phyloP scores from a whole-genome alignment of 495 filamentous ascomycete genomes.

The Podospora pseudoanserina region DNA sequence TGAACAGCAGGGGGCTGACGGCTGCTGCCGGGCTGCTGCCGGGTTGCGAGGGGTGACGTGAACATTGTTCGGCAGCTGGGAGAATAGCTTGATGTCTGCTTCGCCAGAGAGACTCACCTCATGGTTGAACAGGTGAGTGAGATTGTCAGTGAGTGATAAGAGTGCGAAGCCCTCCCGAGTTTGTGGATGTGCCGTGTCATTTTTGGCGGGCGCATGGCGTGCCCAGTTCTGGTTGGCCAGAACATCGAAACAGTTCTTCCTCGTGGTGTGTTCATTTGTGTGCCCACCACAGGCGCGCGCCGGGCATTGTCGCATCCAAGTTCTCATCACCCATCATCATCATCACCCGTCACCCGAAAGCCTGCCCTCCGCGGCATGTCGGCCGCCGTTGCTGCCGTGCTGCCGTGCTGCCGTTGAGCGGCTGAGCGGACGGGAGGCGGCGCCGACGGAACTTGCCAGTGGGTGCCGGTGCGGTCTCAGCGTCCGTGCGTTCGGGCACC shows the following conservation, averaged over 20 bases:
- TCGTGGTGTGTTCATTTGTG: too few species aligned
- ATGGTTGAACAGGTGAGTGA: not conserved
- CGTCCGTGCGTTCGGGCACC: not conserved
- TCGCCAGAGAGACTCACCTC: not conserved
- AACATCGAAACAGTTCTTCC: too few species aligned
- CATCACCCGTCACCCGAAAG: not conserved
- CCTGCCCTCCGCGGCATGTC: not conserved
- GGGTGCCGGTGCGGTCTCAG: not conserved
- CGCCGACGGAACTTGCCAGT: not conserved
- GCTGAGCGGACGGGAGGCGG: not conserved
- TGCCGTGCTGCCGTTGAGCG: not conserved
- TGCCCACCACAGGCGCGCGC: not conserved
- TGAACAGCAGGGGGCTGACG: constrained; percentile 8
- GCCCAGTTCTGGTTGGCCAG: not conserved
- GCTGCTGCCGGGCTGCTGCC: not conserved
- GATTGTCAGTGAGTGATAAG: not conserved
- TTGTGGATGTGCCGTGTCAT: not conserved
- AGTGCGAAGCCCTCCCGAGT: too few species aligned
- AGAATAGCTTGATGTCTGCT: not conserved
- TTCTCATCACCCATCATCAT: not conserved
- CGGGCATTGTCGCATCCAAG: not conserved
- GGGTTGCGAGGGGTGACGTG: not conserved
- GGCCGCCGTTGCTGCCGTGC: not conserved
- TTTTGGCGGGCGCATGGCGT: not conserved
- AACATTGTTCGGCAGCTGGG: not conserved